Percentiles rank a stretch among this genome's conserved stretches.
Evolutionary conservation across 2,329 filamentous ascomycete genomes (phyloP).

Genomic region (Curvularia sp.): DNA sequence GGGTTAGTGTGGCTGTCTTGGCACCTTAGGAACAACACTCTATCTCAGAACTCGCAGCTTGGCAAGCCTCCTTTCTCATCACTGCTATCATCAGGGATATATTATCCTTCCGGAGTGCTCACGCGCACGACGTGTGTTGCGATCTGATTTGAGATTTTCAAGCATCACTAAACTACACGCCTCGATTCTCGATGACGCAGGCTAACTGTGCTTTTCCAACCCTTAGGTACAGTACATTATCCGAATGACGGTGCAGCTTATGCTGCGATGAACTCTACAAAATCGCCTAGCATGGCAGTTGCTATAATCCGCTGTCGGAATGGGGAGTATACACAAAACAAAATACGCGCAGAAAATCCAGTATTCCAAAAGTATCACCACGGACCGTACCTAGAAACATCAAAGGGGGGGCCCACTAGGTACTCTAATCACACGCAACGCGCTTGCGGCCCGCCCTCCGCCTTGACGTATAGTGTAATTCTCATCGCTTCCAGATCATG

Average conservation of each 20-base stretch:
- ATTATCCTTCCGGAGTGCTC: neutral
- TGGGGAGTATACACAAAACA: no score
- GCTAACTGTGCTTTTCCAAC: neutral
- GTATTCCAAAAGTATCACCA: neutral
- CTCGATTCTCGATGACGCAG: neutral
- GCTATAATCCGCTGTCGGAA: no score
- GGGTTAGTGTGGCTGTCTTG: conserved; percentile 1
- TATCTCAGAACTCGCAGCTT: neutral
- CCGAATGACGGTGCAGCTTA: no score
- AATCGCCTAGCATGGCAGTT: no score
- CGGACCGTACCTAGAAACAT: neutral
- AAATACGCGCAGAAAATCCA: no score
- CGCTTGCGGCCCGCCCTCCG: conserved; percentile 1
- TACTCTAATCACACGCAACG: neutral
- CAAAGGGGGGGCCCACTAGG: neutral
- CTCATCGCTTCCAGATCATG: conserved; percentile 12
- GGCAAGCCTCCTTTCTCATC: neutral
- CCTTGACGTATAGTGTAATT: conserved; percentile 38
- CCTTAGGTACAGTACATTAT: neutral
- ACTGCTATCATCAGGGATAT: neutral
- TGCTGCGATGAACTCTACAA: no score
- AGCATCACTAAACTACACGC: neutral
- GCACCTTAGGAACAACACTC: no score
- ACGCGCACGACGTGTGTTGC: neutral
- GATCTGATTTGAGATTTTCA: neutral